Base-by-base conservation (phyloP, 345 rosid genomes). In the Eucalyptus cloeziana region DNA sequence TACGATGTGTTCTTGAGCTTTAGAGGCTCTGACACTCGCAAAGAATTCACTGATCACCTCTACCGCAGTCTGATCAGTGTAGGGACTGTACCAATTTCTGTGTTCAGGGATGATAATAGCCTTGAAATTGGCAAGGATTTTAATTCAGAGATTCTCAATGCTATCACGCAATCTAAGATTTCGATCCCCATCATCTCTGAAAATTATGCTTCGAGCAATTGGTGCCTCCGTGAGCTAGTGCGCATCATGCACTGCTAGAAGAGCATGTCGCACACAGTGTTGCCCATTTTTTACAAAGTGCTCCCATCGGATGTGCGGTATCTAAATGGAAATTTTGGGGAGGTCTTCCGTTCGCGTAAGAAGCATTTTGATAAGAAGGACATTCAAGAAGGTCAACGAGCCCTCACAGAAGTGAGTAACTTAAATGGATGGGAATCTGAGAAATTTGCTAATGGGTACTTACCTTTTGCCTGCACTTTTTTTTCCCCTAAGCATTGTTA, bases 401-500 rank as follows among this genome's bases (percentile, higher is more conserved):
- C 79, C 2, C 79, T 67, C 4, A 8, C 1, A 16, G 43, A 31
- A n/a, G 79, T 67, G 79, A 67, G 79, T 31, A 0, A 15, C 79
- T 67, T 67, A 1, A 4, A 31, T 15, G 79, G 22, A 31, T 31
- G 79, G 79, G 43, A 15, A 31, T 67, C 40, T 16, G 24, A 15
- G 22, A 31, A 67, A 14, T 2, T 31, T 15, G 43, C 79, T 0
- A 7, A 31, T 2, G 79, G 79, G 79, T 67, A 31, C 43, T 15
- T 67, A 1, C 2, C 40, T 64, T 14, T 3, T 2, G 1, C 19
- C 5, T 67, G 1, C 14, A 3, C 9, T 7, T 7, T 7, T 14
- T n/a, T 4, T 14, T 3, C 2, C 1, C 2, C 4, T n/a, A 30
- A 62, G 4, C 3, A 0, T 5, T 11, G 49, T 49, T 49, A 49